Conservation (phyloP, 495 filamentous ascomycete genomes). For the Aspergillus panamensis region DNA sequence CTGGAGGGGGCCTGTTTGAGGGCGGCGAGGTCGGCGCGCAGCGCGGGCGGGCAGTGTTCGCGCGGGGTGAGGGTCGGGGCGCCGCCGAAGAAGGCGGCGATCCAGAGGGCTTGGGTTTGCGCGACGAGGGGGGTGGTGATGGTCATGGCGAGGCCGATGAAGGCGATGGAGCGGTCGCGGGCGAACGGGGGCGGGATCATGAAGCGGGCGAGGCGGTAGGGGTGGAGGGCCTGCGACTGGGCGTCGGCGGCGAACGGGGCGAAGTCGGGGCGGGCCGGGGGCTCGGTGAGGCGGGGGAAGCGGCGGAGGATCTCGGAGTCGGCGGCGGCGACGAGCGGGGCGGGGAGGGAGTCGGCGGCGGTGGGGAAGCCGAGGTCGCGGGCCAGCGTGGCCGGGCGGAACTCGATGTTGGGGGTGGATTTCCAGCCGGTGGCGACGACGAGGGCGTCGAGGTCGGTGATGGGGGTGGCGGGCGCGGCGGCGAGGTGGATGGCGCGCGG, state of each 20-base stretch:
- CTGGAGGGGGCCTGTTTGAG: neutral
- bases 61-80: conserved; percentile 32
- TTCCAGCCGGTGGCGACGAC: conserved; percentile 70
- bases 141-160: conserved; percentile 61
- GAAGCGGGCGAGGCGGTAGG: conserved; percentile 62
- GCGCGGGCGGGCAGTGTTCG: conserved; percentile 23
- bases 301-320: conserved; percentile 63
- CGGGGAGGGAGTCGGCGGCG: conserved; percentile 27
- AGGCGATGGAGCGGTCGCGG: conserved; percentile 58
- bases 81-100: conserved; percentile 58
- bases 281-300: conserved; percentile 57
- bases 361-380: conserved; percentile 40
- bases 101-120: conserved; percentile 70
- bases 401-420: conserved; percentile 58
- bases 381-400: conserved; percentile 51
- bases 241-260: conserved; percentile 29
- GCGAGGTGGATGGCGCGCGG: conserved; percentile 49
- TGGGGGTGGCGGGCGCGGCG: neutral
- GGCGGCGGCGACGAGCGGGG: conserved; percentile 38
- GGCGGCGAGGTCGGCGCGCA: conserved; percentile 6
- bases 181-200: conserved; percentile 64
- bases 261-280: conserved; percentile 33
- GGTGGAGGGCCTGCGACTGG: conserved; percentile 34
- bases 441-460: conserved; percentile 51
- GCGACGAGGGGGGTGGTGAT: conserved; percentile 61